A percentile compares a stretch with the other conserved stretches of the same genome.
Evolutionary conservation across 306 rosid genomes (phyloP).

Genomic region (Myrica gale): DNA sequence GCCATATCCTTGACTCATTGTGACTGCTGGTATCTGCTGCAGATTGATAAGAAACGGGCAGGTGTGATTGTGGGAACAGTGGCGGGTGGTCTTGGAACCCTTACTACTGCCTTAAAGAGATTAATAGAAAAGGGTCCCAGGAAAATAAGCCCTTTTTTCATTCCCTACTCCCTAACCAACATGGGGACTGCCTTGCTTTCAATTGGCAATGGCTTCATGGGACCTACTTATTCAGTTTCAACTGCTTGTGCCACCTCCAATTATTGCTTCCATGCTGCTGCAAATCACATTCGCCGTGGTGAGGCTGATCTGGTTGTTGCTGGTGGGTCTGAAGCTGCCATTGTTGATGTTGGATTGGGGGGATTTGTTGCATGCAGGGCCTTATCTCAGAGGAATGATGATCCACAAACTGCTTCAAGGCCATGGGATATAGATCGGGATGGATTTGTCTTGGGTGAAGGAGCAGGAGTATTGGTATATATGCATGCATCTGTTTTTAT

Average conservation of each 20-base stretch:
- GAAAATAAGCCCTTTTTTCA: conserved; percentile 84
- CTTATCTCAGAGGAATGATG: conserved; percentile 90
- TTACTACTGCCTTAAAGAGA: conserved; percentile 73
- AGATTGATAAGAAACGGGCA: conserved; percentile 81
- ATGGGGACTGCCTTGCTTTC: conserved; percentile 95
- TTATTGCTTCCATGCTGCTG: conserved; percentile 93
- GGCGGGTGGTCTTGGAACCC: conserved; percentile 87
- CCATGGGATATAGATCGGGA: conserved; percentile 97
- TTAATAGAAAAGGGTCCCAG: conserved; percentile 82
- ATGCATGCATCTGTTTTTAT: conserved; percentile 31
- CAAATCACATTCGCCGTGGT: conserved; percentile 95
- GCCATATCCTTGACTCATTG: not conserved
- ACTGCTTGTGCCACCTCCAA: conserved; percentile 99
- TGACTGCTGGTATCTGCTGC: conserved; percentile 22
- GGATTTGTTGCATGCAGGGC: conserved; percentile 98
- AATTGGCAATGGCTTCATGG: conserved; percentile 91
- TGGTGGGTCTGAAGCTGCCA: conserved; percentile 96
- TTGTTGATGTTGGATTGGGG: conserved; percentile 87
- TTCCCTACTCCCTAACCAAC: conserved; percentile 89
- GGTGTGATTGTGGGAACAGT: conserved; percentile 96
- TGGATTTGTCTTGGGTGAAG: conserved; percentile 99
- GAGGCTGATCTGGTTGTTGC: conserved; percentile 97
- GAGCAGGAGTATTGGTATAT: conserved; percentile 97
- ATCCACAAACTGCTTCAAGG: conserved; percentile 96
- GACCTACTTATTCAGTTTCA: conserved; percentile 91